Percentiles rank a stretch among this genome's conserved stretches.
phyloP scores from a whole-genome alignment of 495 filamentous ascomycete genomes.

The Xylona heveae region DNA sequence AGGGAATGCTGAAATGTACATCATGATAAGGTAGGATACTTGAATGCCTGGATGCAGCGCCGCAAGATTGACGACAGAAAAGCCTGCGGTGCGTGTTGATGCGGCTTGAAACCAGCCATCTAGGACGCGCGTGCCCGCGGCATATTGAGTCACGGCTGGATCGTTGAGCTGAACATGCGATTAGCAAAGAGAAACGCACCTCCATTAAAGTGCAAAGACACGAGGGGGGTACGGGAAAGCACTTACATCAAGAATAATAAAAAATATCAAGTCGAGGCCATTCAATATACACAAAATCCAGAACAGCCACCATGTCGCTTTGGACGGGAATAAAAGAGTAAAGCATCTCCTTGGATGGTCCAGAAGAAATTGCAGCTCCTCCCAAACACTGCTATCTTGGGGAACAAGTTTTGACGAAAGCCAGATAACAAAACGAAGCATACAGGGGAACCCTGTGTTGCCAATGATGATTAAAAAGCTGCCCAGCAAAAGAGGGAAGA shows the following conservation, averaged over 20 bases:
- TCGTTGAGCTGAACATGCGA: slow-evolving; percentile 36
- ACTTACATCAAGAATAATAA: slow-evolving; percentile 72
- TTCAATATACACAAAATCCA: slow-evolving; percentile 68
- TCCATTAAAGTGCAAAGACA: slow-evolving; percentile 1
- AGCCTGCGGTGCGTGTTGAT: slow-evolving; percentile 74
- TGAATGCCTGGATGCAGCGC: slow-evolving; percentile 76
- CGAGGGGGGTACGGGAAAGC: neutral
- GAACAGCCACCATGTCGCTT: slow-evolving; percentile 93
- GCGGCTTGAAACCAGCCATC: slow-evolving; percentile 77
- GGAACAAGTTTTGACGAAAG: slow-evolving; percentile 34
- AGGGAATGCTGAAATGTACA: slow-evolving; percentile 96
- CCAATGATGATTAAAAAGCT: slow-evolving; percentile 74
- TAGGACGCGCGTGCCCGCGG: slow-evolving; percentile 49
- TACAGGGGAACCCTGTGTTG: slow-evolving; percentile 86
- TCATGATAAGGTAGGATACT: slow-evolving; percentile 92
- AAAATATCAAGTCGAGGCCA: slow-evolving; percentile 64
- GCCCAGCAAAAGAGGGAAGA: slow-evolving; percentile 52
- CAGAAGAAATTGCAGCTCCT: slow-evolving; percentile 73
- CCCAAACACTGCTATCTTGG: slow-evolving; percentile 44
- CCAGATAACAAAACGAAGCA: slow-evolving; percentile 85
- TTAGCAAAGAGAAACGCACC: slow-evolving; percentile 7
- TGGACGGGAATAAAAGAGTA: slow-evolving; percentile 71
- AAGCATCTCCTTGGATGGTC: slow-evolving; percentile 93
- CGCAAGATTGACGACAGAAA: slow-evolving; percentile 55
- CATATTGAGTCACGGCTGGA: slow-evolving; percentile 32